A percentile compares a stretch with the other conserved stretches of the same genome.
These are phyloP conservation scores for Populus alba DNA, from an alignment of 345 rosid genomes.

Conservation along the genomic window DNA sequence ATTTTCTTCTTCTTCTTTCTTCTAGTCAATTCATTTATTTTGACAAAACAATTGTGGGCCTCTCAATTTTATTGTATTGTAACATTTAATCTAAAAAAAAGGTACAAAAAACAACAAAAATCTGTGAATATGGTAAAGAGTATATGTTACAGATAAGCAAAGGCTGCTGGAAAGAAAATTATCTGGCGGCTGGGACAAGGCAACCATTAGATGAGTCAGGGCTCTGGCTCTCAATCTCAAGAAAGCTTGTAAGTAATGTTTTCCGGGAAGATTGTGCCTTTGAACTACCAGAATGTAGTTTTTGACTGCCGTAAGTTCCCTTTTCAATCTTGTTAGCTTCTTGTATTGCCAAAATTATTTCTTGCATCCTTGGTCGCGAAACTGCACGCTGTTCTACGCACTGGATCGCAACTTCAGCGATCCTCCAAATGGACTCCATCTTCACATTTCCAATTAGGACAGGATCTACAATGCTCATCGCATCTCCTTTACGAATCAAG, in stretches of 20 bases:
- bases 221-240: slow-evolving; percentile 82
- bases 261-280: slow-evolving; percentile 75
- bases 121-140: neutral
- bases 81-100: neutral
- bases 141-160: neutral
- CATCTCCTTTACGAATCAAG: slow-evolving; percentile 77
- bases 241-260: slow-evolving; percentile 84
- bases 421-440: slow-evolving; percentile 84
- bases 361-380: slow-evolving; percentile 85
- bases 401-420: slow-evolving; percentile 81
- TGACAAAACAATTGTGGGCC: no score
- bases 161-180: slow-evolving; percentile 3
- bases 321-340: slow-evolving; percentile 81
- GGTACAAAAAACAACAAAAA: neutral
- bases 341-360: slow-evolving; percentile 72
- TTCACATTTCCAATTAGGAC: slow-evolving; percentile 53
- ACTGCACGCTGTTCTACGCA: slow-evolving; percentile 71
- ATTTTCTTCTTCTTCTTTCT: neutral
- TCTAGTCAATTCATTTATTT: neutral
- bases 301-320: slow-evolving; percentile 42
- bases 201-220: slow-evolving; percentile 69
- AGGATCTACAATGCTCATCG: slow-evolving; percentile 67
- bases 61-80: no score
- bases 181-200: slow-evolving; percentile 79
- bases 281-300: slow-evolving; percentile 39